These are phyloP conservation scores for Backusella circina DNA, from an alignment of 192 early-diverging fungal genomes.

Conservation along the genomic window DNA sequence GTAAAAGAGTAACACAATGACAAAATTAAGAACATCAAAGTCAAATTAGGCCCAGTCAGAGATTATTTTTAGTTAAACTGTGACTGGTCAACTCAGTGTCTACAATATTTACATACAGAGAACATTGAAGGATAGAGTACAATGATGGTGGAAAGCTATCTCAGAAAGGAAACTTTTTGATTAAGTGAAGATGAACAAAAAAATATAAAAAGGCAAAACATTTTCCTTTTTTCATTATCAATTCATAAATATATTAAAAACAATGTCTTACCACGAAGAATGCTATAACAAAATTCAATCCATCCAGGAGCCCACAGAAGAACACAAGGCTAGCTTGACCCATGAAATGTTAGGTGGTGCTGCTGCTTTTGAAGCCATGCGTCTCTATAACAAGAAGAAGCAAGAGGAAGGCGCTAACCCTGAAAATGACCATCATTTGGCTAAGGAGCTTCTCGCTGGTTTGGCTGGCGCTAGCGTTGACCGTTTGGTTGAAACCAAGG, in stretches of 20 bases:
- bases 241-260: background rate
- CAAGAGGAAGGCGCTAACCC: background rate
- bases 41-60: background rate
- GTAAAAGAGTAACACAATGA: background rate
- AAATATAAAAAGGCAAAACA: background rate
- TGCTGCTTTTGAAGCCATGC: conserved; percentile 52
- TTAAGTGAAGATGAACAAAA: background rate
- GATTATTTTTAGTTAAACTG: background rate
- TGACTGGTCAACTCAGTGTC: background rate
- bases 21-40: background rate
- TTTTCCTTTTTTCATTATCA: background rate
- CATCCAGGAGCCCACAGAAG: conserved; percentile 11
- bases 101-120: background rate
- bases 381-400: conserved; percentile 27
- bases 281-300: conserved; percentile 20
- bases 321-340: conserved; percentile 20
- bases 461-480: conserved; percentile 43
- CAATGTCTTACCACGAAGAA: conserved; percentile 18
- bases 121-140: no score
- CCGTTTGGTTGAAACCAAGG: conserved; percentile 37
- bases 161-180: background rate
- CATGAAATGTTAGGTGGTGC: conserved; percentile 44
- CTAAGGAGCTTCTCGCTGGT: conserved; percentile 45
- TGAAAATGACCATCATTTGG: conserved; percentile 21
- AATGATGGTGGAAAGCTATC: background rate